Conservation (phyloP, 345 rosid genomes). For the Euphorbia peplus region DNA sequence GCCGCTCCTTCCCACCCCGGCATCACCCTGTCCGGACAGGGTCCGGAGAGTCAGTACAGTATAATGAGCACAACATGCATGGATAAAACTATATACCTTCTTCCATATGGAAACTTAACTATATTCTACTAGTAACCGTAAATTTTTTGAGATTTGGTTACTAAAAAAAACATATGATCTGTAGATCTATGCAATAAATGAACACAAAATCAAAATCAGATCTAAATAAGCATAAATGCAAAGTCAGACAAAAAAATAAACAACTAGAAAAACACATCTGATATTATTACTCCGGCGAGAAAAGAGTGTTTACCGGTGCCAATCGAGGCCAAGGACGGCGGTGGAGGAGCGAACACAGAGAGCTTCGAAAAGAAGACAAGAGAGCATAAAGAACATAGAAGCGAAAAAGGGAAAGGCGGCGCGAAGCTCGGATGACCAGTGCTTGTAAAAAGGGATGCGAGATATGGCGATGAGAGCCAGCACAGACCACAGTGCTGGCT, state of each 20-base stretch:
- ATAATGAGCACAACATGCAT: neutral
- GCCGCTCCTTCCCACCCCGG: no score
- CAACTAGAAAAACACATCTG: neutral
- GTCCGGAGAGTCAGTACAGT: no score
- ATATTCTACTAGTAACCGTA: neutral
- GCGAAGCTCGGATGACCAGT: slow-evolving; percentile 80
- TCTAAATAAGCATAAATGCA: neutral
- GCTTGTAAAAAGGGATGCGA: slow-evolving; percentile 72
- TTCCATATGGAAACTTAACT: neutral
- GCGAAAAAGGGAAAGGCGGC: slow-evolving; percentile 70
- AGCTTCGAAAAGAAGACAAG: slow-evolving; percentile 74
- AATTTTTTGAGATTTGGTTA: neutral
- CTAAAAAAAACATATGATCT: neutral
- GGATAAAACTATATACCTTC: neutral
- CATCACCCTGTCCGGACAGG: no score
- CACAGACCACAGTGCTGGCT: slow-evolving; percentile 74
- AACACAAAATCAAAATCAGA: neutral
- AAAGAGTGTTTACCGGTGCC: slow-evolving; percentile 61
- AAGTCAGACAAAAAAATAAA: neutral
- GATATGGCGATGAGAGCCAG: slow-evolving; percentile 59
- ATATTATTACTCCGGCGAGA: neutral
- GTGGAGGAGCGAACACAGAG: slow-evolving; percentile 83
- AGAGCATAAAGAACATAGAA: slow-evolving; percentile 73
- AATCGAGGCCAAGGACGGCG: slow-evolving; percentile 85
- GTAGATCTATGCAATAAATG: neutral